Evolutionary conservation across 2,329 filamentous ascomycete species (phyloP).

Genomic region (Aspergillus tamarii): DNA sequence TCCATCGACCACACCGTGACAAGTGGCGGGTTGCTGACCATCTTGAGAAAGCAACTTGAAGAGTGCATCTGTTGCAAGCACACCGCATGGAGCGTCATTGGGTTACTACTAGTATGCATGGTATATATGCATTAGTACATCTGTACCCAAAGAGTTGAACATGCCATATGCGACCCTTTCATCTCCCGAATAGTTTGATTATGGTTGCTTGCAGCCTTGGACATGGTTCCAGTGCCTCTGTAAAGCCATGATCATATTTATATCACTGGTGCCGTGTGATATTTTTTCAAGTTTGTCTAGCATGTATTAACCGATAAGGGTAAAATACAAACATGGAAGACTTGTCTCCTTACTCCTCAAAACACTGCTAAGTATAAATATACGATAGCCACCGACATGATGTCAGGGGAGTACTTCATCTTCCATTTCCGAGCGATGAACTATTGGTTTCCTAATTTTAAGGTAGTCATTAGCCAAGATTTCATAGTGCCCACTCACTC

Average conservation of each 20-base stretch:
- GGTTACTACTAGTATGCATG: background rate
- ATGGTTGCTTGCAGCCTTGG: background rate
- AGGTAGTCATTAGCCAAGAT: background rate
- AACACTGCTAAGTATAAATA: background rate
- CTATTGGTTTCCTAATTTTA: background rate
- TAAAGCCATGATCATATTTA: too few relatives aligned
- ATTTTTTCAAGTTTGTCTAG: background rate
- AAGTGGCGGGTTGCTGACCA: background rate
- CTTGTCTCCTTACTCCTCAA: background rate
- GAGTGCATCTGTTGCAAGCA: background rate
- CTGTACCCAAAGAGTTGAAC: background rate
- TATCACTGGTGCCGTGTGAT: background rate
- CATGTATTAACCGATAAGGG: background rate
- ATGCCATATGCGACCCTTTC: background rate
- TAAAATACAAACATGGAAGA: background rate
- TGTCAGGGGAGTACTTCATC: background rate
- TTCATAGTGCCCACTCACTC: background rate
- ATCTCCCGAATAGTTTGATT: background rate
- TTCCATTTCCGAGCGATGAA: background rate
- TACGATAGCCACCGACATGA: background rate
- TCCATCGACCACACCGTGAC: too few relatives aligned
- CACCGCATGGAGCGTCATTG: background rate
- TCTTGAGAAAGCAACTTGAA: background rate
- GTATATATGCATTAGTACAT: background rate
- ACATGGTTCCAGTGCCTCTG: too few relatives aligned